phyloP scores from a whole-genome alignment of 257 asterid species.

The Solanum bulbocastanum region DNA sequence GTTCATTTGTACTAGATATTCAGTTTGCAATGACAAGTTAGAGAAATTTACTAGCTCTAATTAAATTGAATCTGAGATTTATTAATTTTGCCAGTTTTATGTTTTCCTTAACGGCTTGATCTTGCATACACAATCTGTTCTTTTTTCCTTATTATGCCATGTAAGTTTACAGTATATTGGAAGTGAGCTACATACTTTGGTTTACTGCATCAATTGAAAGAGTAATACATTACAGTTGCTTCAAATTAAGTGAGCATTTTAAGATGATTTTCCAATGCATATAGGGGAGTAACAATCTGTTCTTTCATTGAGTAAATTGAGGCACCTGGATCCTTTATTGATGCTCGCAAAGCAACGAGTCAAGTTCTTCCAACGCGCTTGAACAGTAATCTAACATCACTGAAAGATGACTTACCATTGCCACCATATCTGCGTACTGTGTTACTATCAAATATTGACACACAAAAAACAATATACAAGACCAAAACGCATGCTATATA shows the following conservation, averaged over 20 bases:
- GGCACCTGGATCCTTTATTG: slow-evolving; percentile 52
- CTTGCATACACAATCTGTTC: neutral
- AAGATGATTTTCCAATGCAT: too few species aligned
- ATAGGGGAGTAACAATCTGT: too few species aligned
- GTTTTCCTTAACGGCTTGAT: neutral
- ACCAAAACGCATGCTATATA: slow-evolving; percentile 55
- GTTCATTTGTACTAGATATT: neutral
- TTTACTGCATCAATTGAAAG: too few species aligned
- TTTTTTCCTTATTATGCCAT: too few species aligned
- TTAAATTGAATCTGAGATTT: too few species aligned
- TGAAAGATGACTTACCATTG: slow-evolving; percentile 57
- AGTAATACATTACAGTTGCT: too few species aligned
- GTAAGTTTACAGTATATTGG: too few species aligned
- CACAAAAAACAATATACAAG: slow-evolving; percentile 76
- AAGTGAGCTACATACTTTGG: too few species aligned
- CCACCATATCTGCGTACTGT: slow-evolving; percentile 77
- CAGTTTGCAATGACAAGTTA: neutral
- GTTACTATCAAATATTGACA: slow-evolving; percentile 87
- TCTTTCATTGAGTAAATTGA: slow-evolving; percentile 25
- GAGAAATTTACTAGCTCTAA: neutral
- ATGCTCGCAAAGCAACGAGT: slow-evolving; percentile 78
- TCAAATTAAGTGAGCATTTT: too few species aligned
- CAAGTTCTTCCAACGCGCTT: slow-evolving; percentile 91
- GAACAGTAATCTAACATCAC: slow-evolving; percentile 66
- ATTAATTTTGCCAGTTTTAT: too few species aligned